Percentiles rank a stretch among this genome's conserved stretches.
Evolutionary conservation across 140 eudicot species (phyloP).

Genomic region (Anethum foeniculum): DNA sequence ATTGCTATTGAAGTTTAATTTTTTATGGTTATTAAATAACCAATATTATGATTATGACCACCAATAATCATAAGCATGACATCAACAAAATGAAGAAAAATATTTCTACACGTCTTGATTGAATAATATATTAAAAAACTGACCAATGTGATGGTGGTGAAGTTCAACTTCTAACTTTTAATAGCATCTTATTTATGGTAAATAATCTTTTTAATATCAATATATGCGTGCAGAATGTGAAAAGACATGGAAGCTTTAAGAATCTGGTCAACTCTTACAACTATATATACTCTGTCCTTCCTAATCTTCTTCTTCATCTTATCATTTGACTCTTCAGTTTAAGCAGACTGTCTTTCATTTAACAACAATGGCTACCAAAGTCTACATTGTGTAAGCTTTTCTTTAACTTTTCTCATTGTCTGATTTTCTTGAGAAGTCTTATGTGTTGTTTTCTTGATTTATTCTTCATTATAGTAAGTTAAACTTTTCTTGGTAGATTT

Average conservation of each 20-base stretch:
- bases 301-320: not conserved
- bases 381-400: conserved; percentile 2
- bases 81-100: not conserved
- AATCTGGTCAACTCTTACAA: not conserved
- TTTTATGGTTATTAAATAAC: too few relatives aligned
- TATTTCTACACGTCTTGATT: not conserved
- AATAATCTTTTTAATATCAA: not conserved
- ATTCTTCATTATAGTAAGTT: not conserved
- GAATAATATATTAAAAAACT: not conserved
- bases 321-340: not conserved
- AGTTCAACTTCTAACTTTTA: not conserved
- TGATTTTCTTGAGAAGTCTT: not conserved
- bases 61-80: conserved; percentile 3
- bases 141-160: not conserved
- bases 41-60: not conserved
- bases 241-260: not conserved
- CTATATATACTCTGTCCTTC: not conserved
- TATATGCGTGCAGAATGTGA: not conserved
- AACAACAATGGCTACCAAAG: conserved; percentile 6
- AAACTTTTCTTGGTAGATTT: not conserved
- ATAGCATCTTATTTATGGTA: too few relatives aligned
- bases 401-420: not conserved
- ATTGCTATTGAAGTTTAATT: too few relatives aligned
- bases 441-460: not conserved
- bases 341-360: too few relatives aligned